phyloP scores from a whole-genome alignment of 2,329 filamentous ascomycete species.

The Phialocephala subalpina region DNA sequence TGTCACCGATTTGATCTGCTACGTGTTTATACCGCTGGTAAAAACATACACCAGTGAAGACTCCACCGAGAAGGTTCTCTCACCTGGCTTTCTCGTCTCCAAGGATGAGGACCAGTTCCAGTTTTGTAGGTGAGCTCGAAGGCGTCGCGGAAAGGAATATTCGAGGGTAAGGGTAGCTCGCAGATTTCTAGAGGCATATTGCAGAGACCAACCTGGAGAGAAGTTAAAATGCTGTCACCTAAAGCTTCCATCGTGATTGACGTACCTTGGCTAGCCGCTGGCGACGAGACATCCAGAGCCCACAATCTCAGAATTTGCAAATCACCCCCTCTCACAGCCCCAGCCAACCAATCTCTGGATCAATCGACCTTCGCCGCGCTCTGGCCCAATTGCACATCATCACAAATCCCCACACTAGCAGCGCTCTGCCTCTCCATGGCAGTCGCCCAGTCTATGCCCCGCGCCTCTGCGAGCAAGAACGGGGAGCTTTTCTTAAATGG shows the following conservation, averaged over 20 bases:
- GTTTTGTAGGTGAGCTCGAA: no score
- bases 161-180: neutral
- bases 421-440: neutral
- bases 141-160: neutral
- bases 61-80: no score
- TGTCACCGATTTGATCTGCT: no score
- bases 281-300: neutral
- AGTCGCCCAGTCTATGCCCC: neutral
- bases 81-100: no score
- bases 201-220: neutral
- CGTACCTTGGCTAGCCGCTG: neutral
- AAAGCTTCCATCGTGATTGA: neutral
- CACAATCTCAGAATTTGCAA: neutral
- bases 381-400: neutral
- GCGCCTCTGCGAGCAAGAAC: neutral
- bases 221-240: neutral
- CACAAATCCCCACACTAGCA: neutral
- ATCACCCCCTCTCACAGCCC: neutral
- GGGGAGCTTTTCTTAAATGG: neutral
- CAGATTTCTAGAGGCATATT: neutral
- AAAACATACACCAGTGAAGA: no score
- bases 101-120: no score
- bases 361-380: neutral
- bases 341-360: neutral
- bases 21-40: no score